Percentiles rank a stretch among this genome's conserved stretches.
Conservation (phyloP, 371 early-diverging fungal genomes). For the Rhizomucor miehei region DNA sequence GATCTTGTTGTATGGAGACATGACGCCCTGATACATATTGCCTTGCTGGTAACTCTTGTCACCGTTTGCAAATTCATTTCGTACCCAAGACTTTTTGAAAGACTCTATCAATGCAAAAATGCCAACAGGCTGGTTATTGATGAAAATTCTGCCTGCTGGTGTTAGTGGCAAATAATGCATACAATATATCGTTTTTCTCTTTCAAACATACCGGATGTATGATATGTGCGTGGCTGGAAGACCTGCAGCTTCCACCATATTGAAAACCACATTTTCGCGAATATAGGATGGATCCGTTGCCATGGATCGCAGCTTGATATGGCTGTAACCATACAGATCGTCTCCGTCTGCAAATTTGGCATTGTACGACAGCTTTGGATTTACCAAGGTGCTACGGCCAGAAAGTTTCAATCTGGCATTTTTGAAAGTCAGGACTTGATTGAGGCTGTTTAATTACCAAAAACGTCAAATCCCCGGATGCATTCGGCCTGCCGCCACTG, state of each 20-base stretch:
- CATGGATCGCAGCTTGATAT: conserved; percentile 18
- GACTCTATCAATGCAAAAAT: conserved; percentile 20
- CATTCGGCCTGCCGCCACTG: neutral
- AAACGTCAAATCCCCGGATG: neutral
- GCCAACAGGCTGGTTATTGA: conserved; percentile 17
- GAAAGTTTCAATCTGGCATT: conserved; percentile 14
- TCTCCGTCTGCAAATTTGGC: conserved; percentile 15
- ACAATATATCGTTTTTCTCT: neutral
- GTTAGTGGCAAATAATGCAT: no score
- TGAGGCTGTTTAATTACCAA: conserved; percentile 3
- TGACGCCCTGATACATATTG: conserved; percentile 15
- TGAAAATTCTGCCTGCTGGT: conserved; percentile 22
- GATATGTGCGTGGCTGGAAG: conserved; percentile 14
- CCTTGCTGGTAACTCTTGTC: conserved; percentile 13
- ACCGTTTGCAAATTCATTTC: conserved; percentile 18
- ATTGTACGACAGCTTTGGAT: conserved; percentile 21
- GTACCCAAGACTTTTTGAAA: conserved; percentile 20
- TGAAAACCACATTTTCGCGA: conserved; percentile 18
- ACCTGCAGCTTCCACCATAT: conserved; percentile 10
- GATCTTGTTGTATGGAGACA: neutral
- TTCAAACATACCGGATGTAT: conserved; percentile 10
- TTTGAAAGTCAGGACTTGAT: conserved; percentile 6
- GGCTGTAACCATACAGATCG: conserved; percentile 8
- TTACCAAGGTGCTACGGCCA: conserved; percentile 12
- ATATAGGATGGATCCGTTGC: conserved; percentile 24